Conservation (phyloP, 179 eudicot species). For the Spergularia azorica region DNA sequence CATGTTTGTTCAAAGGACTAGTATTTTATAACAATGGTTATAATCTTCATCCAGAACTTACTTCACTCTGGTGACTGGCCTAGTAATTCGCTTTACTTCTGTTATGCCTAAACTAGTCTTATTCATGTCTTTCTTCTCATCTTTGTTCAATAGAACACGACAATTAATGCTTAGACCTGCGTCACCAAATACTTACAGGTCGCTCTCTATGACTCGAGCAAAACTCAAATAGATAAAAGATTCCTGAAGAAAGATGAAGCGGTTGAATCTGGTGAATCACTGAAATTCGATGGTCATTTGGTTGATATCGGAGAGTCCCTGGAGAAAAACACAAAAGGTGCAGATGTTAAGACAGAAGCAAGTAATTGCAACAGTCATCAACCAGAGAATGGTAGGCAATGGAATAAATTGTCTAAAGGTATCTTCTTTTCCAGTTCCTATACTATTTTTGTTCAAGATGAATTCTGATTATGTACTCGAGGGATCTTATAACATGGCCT, state of each 20-base stretch:
- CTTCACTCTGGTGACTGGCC: background rate
- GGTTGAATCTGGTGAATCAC: slow-evolving; percentile 58
- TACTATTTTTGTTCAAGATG: background rate
- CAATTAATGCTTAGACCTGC: background rate
- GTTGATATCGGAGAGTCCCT: slow-evolving; percentile 71
- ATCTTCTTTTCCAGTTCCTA: slow-evolving; percentile 13
- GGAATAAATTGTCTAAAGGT: slow-evolving; percentile 32
- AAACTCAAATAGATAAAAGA: slow-evolving; percentile 58
- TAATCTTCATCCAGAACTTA: background rate
- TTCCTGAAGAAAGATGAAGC: slow-evolving; percentile 73
- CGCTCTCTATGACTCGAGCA: slow-evolving; percentile 59
- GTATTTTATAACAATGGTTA: background rate
- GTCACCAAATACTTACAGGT: slow-evolving; percentile 40
- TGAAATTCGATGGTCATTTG: slow-evolving; percentile 63
- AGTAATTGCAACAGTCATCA: slow-evolving; percentile 26
- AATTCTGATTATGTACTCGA: background rate
- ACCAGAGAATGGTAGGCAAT: slow-evolving; percentile 26
- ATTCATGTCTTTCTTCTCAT: background rate
- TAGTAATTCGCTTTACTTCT: background rate
- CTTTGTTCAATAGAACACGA: background rate
- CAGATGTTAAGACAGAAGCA: slow-evolving; percentile 32
- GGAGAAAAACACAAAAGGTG: slow-evolving; percentile 37
- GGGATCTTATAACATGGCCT: too few species aligned
- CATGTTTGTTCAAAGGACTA: background rate
- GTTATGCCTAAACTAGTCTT: background rate